Evolutionary conservation across 352 stramenopile species (phyloP), one percentile per base, ranked within the genome.

Genomic region (Phytophthora palmivora): DNA sequence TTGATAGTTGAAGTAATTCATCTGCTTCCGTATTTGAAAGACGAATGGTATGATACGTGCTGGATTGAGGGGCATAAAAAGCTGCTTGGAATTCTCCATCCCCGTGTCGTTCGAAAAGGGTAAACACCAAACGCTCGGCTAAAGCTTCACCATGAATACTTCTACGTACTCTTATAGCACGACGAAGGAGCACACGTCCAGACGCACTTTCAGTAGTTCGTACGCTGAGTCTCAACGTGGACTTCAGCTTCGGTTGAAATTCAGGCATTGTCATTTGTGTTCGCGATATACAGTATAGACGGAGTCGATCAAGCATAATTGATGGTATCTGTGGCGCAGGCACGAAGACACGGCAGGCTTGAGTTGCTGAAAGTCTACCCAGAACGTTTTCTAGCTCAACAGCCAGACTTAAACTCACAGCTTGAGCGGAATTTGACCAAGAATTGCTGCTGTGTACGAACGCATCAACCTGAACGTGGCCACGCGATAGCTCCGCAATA

Each of bases 341-440:
- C 15, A 91, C 50, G 19, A 84, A 80, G 1, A 70, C 21, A n/a
- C 54, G 41, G 1, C 47, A 59, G 6, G 78, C 60, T 36, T 72
- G 57, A 9, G 59, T 47, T 33, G 80, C 66, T 33, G 70, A 88
- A 43, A 93, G 24, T 26, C 84, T 78, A 34, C 70, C 45, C 3
- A 89, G 66, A 24, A 93, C 70, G 21, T 64, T 66, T 51, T 93
- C 84, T 16, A 93, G 58, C 43, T 67, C 77, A 32, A 91, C 78
- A 5, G 79, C 45, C 0, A 67, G 39, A 12, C 37, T 61, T 39
- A 70, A 51, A 0, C 36, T 16, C 0, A 60, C 47, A 4, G 48
- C 16, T 55, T 74, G 53, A 3, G 28, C 39, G 4, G 12, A 16
- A 26, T 33, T 4, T 10, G 57, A 41, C 9, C 55, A 21, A 9